Conservation (phyloP, 2,329 filamentous ascomycete species). For the Zymoseptoria tritici region DNA sequence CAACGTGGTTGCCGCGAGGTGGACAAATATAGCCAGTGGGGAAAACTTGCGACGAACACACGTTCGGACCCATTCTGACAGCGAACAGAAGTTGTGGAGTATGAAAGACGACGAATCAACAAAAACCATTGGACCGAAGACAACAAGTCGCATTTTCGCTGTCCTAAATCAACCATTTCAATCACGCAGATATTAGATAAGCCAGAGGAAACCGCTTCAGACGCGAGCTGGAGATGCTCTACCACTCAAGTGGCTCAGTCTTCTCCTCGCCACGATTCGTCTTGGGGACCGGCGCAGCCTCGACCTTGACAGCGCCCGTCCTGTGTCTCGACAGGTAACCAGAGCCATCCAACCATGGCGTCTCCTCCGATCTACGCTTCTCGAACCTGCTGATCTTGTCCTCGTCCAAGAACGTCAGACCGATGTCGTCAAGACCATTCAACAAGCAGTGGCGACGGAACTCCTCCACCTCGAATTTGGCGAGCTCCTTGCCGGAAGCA, state of each 20-base stretch:
- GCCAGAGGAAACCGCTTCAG: background rate
- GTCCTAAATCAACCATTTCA: background rate
- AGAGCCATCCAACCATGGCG: conserved; percentile 84
- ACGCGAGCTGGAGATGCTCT: conserved; percentile 15
- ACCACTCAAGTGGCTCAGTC: conserved; percentile 87
- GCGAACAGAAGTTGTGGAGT: background rate
- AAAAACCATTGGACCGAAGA: no score
- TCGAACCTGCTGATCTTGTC: conserved; percentile 84
- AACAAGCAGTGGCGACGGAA: conserved; percentile 92
- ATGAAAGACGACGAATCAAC: background rate
- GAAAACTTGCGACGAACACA: background rate
- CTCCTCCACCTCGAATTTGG: conserved; percentile 78
- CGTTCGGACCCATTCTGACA: background rate
- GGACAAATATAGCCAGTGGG: background rate
- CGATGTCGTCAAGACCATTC: conserved; percentile 93
- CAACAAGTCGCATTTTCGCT: background rate
- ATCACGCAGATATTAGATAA: background rate
- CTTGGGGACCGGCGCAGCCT: conserved; percentile 67
- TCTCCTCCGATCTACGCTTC: conserved; percentile 64
- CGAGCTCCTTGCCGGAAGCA: conserved; percentile 63
- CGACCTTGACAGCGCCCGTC: conserved; percentile 53
- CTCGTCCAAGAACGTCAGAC: conserved; percentile 84
- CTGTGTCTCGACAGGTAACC: conserved; percentile 62
- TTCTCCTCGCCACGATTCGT: conserved; percentile 82
- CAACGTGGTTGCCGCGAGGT: background rate